Evolutionary conservation across 2,329 filamentous ascomycete species (phyloP).

Genomic region (Cladophialophora chaetospira): DNA sequence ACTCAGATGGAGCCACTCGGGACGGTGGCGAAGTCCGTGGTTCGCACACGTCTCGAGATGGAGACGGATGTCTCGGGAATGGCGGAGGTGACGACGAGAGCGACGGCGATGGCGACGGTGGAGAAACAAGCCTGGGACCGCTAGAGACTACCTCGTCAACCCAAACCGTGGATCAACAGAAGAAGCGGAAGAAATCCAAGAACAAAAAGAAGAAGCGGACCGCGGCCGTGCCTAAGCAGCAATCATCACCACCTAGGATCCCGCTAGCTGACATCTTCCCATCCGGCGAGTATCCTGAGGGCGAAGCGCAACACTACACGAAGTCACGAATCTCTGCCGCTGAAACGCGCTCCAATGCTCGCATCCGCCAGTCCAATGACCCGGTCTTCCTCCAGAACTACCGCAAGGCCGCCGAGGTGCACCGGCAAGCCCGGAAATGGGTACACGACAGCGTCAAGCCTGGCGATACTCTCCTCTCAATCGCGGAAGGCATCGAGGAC

Average conservation of each 20-base stretch:
- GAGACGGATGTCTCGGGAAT: conserved; percentile 46
- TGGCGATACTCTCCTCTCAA: conserved; percentile 51
- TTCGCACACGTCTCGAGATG: conserved; percentile 45
- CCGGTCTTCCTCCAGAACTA: conserved; percentile 56
- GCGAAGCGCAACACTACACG: conserved; percentile 53
- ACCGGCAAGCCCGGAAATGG: conserved; percentile 57
- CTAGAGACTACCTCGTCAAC: conserved; percentile 25
- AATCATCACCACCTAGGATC: conserved; percentile 52
- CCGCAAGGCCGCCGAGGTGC: conserved; percentile 59
- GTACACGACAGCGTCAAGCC: conserved; percentile 54
- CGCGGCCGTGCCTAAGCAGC: conserved; percentile 34
- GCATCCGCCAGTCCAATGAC: no score
- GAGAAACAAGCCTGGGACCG: conserved; percentile 28
- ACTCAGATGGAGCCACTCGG: conserved; percentile 24
- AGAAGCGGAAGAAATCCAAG: conserved; percentile 50
- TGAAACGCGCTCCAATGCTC: conserved; percentile 49
- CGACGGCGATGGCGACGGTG: conserved; percentile 36
- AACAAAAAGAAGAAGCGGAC: conserved; percentile 45
- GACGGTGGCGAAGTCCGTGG: conserved; percentile 48
- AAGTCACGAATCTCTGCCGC: conserved; percentile 50
- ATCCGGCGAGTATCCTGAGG: conserved; percentile 47
- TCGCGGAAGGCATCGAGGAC: conserved; percentile 59
- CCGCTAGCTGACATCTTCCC: conserved; percentile 51
- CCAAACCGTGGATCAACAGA: conserved; percentile 20
- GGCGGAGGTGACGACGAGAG: conserved; percentile 35